These are phyloP conservation scores for Psilocybe sp. DNA, from an alignment of 768 basidiomycete species.

Conservation along the genomic window DNA sequence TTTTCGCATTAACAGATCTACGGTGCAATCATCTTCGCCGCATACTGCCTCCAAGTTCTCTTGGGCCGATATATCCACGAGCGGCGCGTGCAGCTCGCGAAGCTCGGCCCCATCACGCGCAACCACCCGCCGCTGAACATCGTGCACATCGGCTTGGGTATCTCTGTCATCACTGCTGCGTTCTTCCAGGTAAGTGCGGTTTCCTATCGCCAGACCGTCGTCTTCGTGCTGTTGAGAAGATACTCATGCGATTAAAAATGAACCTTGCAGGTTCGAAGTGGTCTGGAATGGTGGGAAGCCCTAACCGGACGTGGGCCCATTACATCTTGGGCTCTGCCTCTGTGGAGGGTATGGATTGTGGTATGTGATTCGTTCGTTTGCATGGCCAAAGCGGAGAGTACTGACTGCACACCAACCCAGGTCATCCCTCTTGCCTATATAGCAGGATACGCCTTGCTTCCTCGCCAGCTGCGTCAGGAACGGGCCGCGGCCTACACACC, in stretches of 20 bases:
- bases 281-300: slow-evolving; percentile 41
- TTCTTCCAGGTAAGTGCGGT: slow-evolving; percentile 44
- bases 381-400: not conserved
- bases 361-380: slow-evolving; percentile 28
- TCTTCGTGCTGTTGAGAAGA: not conserved
- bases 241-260: not conserved
- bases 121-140: slow-evolving; percentile 54
- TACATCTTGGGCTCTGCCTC: slow-evolving; percentile 32
- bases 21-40: slow-evolving; percentile 47
- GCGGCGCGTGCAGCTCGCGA: slow-evolving; percentile 26
- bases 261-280: slow-evolving; percentile 36
- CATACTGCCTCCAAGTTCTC: slow-evolving; percentile 49
- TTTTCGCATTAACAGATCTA: slow-evolving; percentile 34
- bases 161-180: slow-evolving; percentile 45
- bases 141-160: slow-evolving; percentile 51
- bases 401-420: slow-evolving; percentile 19
- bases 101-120: slow-evolving; percentile 22
- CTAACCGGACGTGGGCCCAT: slow-evolving; percentile 33
- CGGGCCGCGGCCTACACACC: slow-evolving; percentile 18
- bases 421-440: slow-evolving; percentile 43
- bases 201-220: not conserved
- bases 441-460: slow-evolving; percentile 38
- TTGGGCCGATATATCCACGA: slow-evolving; percentile 55
- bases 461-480: slow-evolving; percentile 42
- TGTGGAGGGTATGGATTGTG: slow-evolving; percentile 46